phyloP scores from a whole-genome alignment of 805 yeast genomes.

The Yarrowia sp. region DNA sequence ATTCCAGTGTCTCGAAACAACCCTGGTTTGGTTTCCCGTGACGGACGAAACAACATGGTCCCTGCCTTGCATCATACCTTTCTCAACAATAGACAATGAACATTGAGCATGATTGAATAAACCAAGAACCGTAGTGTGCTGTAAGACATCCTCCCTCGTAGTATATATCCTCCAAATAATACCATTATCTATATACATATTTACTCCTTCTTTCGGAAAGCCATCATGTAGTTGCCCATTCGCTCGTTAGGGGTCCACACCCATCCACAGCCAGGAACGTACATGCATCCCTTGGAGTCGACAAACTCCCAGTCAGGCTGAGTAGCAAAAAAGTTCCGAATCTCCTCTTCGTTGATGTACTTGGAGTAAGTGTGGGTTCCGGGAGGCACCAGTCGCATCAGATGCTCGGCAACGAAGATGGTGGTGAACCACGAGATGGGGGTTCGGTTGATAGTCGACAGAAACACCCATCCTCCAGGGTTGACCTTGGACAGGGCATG shows the following conservation, averaged over 20 bases:
- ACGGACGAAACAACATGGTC: slow-evolving; percentile 17
- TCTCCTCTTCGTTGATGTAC: slow-evolving; percentile 79
- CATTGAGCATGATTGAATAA: slow-evolving; percentile 27
- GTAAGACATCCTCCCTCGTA: no score
- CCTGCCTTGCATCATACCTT: slow-evolving; percentile 34
- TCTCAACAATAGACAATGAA: slow-evolving; percentile 33
- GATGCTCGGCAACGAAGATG: slow-evolving; percentile 84
- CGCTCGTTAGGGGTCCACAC: slow-evolving; percentile 58
- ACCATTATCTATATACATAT: slow-evolving; percentile 16
- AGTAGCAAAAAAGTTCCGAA: slow-evolving; percentile 66
- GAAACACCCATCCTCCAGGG: slow-evolving; percentile 82
- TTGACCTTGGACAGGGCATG: slow-evolving; percentile 72
- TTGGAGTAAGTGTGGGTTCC: slow-evolving; percentile 92
- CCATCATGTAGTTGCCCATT: slow-evolving; percentile 89
- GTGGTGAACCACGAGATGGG: slow-evolving; percentile 89
- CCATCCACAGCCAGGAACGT: slow-evolving; percentile 89
- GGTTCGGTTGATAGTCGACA: slow-evolving; percentile 93
- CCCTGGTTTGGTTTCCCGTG: slow-evolving; percentile 8
- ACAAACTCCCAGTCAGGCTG: slow-evolving; percentile 64
- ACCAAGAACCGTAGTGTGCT: background rate
- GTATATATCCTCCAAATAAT: background rate
- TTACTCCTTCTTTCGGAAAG: slow-evolving; percentile 61
- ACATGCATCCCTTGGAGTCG: slow-evolving; percentile 77
- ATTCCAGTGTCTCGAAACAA: slow-evolving; percentile 1
- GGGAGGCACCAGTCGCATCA: slow-evolving; percentile 80